A percentile compares a stretch with the other conserved stretches of the same genome.
Evolutionary conservation across 345 rosid species (phyloP).

Genomic region (Turnera subulata): DNA sequence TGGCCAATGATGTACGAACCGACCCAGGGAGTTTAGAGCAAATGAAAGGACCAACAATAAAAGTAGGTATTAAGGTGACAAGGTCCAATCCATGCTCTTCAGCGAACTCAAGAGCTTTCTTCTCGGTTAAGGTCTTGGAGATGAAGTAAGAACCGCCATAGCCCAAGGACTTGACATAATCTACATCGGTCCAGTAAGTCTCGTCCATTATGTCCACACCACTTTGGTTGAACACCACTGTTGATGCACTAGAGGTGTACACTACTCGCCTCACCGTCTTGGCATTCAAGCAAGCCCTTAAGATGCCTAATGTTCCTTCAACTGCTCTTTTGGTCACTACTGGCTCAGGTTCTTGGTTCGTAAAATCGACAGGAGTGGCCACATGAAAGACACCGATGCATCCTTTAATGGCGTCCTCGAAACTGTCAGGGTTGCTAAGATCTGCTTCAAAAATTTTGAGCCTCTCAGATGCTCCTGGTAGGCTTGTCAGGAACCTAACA

Average conservation of each 20-base stretch:
- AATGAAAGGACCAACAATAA: slow-evolving; percentile 38
- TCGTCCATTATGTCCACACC: slow-evolving; percentile 24
- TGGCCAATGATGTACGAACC: slow-evolving; percentile 9
- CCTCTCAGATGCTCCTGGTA: slow-evolving; percentile 48
- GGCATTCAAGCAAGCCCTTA: slow-evolving; percentile 45
- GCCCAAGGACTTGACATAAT: slow-evolving; percentile 1
- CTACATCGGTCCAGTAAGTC: slow-evolving; percentile 30
- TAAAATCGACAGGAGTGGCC: slow-evolving; percentile 22
- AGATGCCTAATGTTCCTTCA: slow-evolving; percentile 46
- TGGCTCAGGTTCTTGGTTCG: slow-evolving; percentile 39
- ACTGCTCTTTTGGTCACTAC: slow-evolving; percentile 41
- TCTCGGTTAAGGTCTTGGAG: slow-evolving; percentile 33
- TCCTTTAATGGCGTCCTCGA: slow-evolving; percentile 20
- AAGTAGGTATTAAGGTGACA: slow-evolving; percentile 29
- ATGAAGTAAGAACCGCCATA: slow-evolving; percentile 5
- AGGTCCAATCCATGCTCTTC: slow-evolving; percentile 29
- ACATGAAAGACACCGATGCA: slow-evolving; percentile 30
- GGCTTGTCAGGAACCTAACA: slow-evolving; percentile 46
- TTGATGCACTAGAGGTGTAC: slow-evolving; percentile 51
- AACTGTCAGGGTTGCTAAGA: slow-evolving; percentile 26
- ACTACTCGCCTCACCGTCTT: slow-evolving; percentile 55
- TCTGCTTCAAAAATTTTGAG: slow-evolving; percentile 36
- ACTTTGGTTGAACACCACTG: slow-evolving; percentile 2
- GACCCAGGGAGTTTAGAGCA: slow-evolving; percentile 27
- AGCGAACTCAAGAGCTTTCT: slow-evolving; percentile 30